Evolutionary conservation across 169 alveolate genomes (phyloP).

Genomic region (Perkinsus olseni): DNA sequence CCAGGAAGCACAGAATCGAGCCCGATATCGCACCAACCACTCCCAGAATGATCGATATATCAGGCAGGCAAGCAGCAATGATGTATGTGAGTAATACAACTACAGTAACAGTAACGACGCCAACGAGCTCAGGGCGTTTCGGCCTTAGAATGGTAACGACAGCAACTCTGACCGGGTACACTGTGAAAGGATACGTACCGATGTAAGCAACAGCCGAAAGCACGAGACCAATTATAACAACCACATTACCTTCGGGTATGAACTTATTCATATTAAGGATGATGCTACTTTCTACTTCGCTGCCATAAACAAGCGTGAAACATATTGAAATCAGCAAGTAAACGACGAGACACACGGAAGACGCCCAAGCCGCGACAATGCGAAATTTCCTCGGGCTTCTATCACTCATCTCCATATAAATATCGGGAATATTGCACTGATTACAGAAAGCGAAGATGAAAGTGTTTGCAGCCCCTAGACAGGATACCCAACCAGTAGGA

Average conservation of each 20-base stretch:
- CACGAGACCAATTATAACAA: background rate
- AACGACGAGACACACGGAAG: background rate
- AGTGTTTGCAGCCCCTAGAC: background rate
- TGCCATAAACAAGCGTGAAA: background rate
- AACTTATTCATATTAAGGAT: background rate
- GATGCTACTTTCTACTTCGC: background rate
- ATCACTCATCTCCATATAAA: background rate
- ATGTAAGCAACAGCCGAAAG: background rate
- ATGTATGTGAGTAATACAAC: background rate
- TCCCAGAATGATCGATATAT: background rate
- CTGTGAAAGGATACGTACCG: slow-evolving; percentile 1
- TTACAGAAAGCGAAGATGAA: background rate
- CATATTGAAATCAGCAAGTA: background rate
- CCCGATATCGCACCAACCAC: background rate
- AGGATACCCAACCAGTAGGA: background rate
- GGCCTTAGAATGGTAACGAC: background rate
- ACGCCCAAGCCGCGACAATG: background rate
- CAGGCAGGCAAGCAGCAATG: background rate
- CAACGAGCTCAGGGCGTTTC: background rate
- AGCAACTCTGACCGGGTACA: background rate
- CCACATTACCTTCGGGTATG: background rate
- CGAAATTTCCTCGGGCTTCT: background rate
- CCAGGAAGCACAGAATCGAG: background rate
- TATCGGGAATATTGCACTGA: background rate
- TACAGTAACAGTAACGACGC: background rate